Evolutionary conservation across 2,329 filamentous ascomycete species (phyloP).

Genomic region (Fusarium multiceps): DNA sequence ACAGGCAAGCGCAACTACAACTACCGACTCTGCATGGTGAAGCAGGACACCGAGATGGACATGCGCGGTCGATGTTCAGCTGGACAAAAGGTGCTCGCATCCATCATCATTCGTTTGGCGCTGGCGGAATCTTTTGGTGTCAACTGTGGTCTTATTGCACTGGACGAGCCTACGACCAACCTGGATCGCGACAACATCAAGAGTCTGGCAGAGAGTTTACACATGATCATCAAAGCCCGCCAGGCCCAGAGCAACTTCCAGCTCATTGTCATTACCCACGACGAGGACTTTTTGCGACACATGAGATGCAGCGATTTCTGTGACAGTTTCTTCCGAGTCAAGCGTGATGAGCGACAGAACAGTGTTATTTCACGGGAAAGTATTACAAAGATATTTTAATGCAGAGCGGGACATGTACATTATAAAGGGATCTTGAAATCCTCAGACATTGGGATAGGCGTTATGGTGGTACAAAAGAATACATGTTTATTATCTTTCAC

Average conservation of each 20-base stretch:
- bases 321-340: conserved; percentile 90
- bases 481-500: neutral
- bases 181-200: conserved; percentile 95
- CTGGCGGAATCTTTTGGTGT: conserved; percentile 96
- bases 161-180: conserved; percentile 98
- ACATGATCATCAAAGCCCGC: conserved; percentile 86
- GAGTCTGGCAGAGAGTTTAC: conserved; percentile 84
- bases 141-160: conserved; percentile 94
- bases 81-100: conserved; percentile 94
- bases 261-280: conserved; percentile 97
- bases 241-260: conserved; percentile 94
- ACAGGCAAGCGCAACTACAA: conserved; percentile 87
- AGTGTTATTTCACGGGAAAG: conserved; percentile 82
- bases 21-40: conserved; percentile 98
- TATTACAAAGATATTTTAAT: conserved; percentile 61
- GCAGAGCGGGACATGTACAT: conserved; percentile 1
- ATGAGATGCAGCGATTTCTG: conserved; percentile 96
- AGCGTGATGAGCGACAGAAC: conserved; percentile 84
- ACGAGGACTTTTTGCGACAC: conserved; percentile 92
- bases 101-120: conserved; percentile 96
- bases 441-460: neutral
- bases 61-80: conserved; percentile 98
- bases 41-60: conserved; percentile 97
- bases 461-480: conserved; percentile 17
- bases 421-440: conserved; percentile 2